Evolutionary conservation across 495 filamentous ascomycete genomes (phyloP), one percentile per base, ranked within the genome.

Genomic region (Trichoderma parareesei): DNA sequence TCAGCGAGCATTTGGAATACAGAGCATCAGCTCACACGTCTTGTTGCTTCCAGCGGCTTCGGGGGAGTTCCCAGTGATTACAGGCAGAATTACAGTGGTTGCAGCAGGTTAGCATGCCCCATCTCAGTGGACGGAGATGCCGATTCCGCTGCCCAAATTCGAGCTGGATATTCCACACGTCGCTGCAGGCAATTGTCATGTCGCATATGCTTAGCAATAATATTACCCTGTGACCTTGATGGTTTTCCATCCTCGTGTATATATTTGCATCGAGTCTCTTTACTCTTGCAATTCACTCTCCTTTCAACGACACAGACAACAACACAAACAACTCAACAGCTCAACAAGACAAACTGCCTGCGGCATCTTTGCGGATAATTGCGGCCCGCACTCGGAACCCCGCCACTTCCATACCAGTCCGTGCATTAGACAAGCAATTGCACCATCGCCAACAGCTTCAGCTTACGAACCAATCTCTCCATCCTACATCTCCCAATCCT

Each of bases 321-420:
- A 49, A 49, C 46, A 49, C 5, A 18, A 49, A n/a, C 43, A 49
- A n/a, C 46, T 7, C 11, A 16, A 49, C 46, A n/a, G 18, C 14
- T 4, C n/a, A 18, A 49, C 16, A 49, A n/a, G 14, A 49, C 46
- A 18, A 8, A 49, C 46, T 18, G 20, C 9, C 9, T 57, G 53
- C 27, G 53, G 53, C 53, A 57, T 57, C n/a, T 27, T 0, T 57
- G 53, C 53, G 53, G 53, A 57, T 33, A 35, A 57, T 57, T 57
- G 53, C 53, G 53, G 53, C 53, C 53, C 53, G 53, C 53, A 41
- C 16, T 57, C 27, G 10, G 20, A 33, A 11, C 53, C 53, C 53
- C 53, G 18, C 53, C 33, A 48, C 27, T 16, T 11, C n/a, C 11
- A 48, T 57, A 4, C 9, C 9, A 13, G 35, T 57, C 27, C 27